These are phyloP conservation scores for Solanum hybrid DNA, from an alignment of 305 asterid species.

Conservation along the genomic window DNA sequence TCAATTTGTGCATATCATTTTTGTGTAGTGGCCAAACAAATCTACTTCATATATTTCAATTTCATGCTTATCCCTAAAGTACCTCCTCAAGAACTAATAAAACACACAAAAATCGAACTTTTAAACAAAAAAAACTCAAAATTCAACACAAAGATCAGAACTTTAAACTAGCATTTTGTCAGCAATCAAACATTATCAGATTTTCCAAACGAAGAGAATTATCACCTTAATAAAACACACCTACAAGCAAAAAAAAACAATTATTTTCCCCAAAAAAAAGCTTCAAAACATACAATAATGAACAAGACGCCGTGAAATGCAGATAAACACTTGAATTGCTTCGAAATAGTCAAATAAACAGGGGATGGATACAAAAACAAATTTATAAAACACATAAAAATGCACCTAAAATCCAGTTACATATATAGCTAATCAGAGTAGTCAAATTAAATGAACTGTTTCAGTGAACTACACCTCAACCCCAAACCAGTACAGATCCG, in stretches of 20 bases:
- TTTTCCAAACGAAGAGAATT: not conserved
- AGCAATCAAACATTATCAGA: not conserved
- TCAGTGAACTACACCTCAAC: not conserved
- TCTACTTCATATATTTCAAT: not conserved
- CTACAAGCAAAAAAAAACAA: too few species aligned
- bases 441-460: slow-evolving; percentile 4
- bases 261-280: not conserved
- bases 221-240: not conserved
- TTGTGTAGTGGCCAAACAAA: not conserved
- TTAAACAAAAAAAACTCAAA: not conserved
- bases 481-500: not conserved
- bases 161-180: not conserved
- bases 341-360: not conserved
- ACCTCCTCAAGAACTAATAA: not conserved
- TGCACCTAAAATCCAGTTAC: not conserved
- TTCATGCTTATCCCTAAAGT: not conserved
- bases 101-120: not conserved
- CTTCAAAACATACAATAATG: not conserved
- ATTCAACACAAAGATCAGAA: not conserved
- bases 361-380: not conserved
- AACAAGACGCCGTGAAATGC: not conserved
- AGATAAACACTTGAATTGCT: not conserved
- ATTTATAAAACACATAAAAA: not conserved
- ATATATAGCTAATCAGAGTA: slow-evolving; percentile 2
- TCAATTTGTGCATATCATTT: not conserved